phyloP scores from a whole-genome alignment of 495 filamentous ascomycete genomes.

The Clavariopsis aquatica region DNA sequence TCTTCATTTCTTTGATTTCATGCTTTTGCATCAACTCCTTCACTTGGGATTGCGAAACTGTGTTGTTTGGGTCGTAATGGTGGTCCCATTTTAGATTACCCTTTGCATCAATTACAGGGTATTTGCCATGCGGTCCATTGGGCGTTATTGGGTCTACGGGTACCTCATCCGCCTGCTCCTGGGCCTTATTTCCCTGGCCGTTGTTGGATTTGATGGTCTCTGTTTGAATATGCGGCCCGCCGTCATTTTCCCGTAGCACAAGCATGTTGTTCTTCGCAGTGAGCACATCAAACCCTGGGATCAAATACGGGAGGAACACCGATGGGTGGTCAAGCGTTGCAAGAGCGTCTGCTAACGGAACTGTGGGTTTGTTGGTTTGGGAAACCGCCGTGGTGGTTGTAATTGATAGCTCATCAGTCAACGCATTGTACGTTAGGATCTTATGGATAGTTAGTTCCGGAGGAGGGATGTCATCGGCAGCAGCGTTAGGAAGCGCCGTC shows the following conservation, averaged over 20 bases:
- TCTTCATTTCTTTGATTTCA: background rate
- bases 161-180: too few species aligned
- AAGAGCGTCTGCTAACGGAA: constrained; percentile 22
- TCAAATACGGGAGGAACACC: constrained; percentile 31
- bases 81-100: too few species aligned
- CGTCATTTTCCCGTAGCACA: constrained; percentile 15
- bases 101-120: too few species aligned
- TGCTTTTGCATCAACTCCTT: background rate
- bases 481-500: background rate
- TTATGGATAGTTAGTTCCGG: constrained; percentile 1
- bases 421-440: constrained; percentile 23
- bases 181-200: too few species aligned
- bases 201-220: background rate
- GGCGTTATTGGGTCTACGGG: too few species aligned
- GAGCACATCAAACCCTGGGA: constrained; percentile 15
- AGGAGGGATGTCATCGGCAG: background rate
- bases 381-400: constrained; percentile 9
- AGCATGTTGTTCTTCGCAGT: constrained; percentile 12
- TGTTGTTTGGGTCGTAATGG: too few species aligned
- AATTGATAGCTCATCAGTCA: constrained; percentile 14
- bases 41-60: background rate
- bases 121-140: too few species aligned
- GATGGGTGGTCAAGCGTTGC: constrained; percentile 10
- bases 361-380: background rate
- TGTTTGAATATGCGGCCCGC: background rate